Evolutionary conservation across 73 alveolate genomes (phyloP).

Genomic region (Diophrys sp.): DNA sequence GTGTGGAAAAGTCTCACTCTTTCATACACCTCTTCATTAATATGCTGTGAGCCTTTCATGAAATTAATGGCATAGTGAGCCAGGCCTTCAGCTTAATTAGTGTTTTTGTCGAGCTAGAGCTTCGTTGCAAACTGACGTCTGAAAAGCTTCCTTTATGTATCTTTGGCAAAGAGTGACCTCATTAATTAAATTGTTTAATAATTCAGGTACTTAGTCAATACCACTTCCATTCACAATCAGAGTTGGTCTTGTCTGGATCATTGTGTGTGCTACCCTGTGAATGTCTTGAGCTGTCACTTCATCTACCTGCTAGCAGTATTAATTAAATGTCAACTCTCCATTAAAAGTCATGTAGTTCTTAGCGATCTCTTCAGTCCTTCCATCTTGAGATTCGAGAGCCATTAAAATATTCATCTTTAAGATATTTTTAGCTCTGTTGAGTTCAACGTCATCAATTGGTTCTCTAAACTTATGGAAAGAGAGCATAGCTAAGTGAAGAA

Average conservation of each 20-base stretch:
- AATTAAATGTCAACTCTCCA: constrained; percentile 47
- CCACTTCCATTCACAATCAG: constrained; percentile 56
- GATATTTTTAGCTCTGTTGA: constrained; percentile 50
- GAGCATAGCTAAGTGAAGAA: constrained; percentile 41
- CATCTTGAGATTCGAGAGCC: constrained; percentile 42
- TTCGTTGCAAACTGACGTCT: neutral
- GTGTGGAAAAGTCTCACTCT: constrained; percentile 80
- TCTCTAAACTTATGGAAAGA: constrained; percentile 40
- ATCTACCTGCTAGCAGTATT: constrained; percentile 41
- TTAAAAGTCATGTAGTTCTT: constrained; percentile 46
- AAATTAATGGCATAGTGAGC: constrained; percentile 61
- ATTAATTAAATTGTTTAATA: too few relatives aligned
- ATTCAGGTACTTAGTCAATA: constrained; percentile 40
- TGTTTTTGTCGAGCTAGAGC: constrained; percentile 5
- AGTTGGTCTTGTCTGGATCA: constrained; percentile 42
- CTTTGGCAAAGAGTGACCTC: neutral
- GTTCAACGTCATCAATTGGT: constrained; percentile 49
- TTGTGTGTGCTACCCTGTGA: constrained; percentile 32
- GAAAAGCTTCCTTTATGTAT: neutral
- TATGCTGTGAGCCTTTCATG: constrained; percentile 19
- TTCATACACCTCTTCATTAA: constrained; percentile 48
- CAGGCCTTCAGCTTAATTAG: constrained; percentile 62
- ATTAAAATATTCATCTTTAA: constrained; percentile 50
- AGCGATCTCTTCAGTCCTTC: constrained; percentile 65
- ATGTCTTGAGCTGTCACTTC: constrained; percentile 44